Conservation (phyloP, 2,329 filamentous ascomycete species). For the Talaromyces sp. region DNA sequence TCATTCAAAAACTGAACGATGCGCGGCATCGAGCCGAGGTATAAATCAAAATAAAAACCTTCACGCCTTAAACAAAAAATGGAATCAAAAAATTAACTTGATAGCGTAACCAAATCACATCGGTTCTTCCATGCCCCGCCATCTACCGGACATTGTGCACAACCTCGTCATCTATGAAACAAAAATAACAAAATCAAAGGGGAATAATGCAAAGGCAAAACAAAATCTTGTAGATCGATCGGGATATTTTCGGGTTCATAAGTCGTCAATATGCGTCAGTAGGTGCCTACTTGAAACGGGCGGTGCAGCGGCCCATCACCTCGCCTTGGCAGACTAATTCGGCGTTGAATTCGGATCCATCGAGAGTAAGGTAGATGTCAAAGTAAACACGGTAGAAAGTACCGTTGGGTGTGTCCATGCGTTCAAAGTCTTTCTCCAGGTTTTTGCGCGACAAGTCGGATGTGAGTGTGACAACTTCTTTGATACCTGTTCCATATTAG, state of each 20-base stretch:
- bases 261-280: background rate
- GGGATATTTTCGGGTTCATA: constrained; percentile 1
- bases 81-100: background rate
- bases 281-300: constrained; percentile 62
- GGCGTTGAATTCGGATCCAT: constrained; percentile 95
- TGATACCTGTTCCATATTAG: constrained; percentile 64
- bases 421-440: constrained; percentile 97
- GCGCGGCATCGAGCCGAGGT: background rate
- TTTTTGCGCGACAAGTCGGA: constrained; percentile 97
- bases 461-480: constrained; percentile 96
- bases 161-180: background rate
- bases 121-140: background rate
- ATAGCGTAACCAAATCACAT: background rate
- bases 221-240: background rate
- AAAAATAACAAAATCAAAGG: background rate
- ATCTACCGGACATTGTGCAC: background rate
- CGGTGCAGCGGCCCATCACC: constrained; percentile 94
- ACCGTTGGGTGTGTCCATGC: constrained; percentile 97
- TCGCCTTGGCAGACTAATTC: constrained; percentile 99
- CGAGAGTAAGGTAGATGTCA: constrained; percentile 79
- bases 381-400: constrained; percentile 79
- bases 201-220: background rate
- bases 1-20: background rate
- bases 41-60: background rate
- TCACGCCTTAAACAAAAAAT: background rate